Percentiles rank a stretch among this genome's conserved stretches.
These are phyloP conservation scores for Apiospora phragmitis DNA, from an alignment of 2,329 filamentous ascomycete species.

Conservation along the genomic window DNA sequence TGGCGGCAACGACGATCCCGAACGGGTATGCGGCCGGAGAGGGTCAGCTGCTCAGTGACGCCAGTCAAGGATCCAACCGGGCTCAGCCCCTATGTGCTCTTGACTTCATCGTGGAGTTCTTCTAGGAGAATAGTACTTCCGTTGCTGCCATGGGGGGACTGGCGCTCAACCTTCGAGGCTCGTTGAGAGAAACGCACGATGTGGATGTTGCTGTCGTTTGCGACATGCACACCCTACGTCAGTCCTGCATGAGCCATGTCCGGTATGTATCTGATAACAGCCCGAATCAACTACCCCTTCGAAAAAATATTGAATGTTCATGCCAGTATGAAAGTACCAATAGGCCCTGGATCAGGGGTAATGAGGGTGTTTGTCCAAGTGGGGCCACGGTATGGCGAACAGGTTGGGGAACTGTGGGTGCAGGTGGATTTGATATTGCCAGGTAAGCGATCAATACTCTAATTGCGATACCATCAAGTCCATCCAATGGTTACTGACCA, in stretches of 20 bases:
- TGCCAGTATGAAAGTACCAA: background rate
- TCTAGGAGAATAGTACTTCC: background rate
- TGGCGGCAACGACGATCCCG: background rate
- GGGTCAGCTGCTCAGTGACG: background rate
- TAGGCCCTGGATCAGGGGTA: background rate
- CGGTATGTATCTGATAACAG: background rate
- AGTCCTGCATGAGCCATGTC: background rate
- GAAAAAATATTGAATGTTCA: background rate
- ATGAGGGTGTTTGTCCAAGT: background rate
- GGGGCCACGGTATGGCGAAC: background rate
- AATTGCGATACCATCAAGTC: background rate
- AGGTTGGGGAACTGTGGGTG: background rate
- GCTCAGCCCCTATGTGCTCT: background rate
- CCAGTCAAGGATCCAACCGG: background rate
- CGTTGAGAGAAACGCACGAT: background rate
- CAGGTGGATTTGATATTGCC: background rate
- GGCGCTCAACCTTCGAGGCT: background rate
- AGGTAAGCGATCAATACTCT: background rate
- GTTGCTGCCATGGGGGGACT: background rate
- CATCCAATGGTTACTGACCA: background rate
- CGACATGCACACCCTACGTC: background rate
- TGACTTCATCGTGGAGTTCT: background rate
- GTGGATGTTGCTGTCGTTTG: background rate
- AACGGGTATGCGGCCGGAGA: background rate
- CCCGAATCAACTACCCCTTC: background rate